Evolutionary conservation across 768 basidiomycete genomes (phyloP), one percentile per base, ranked within the genome.

Genomic region (Galerina sulciceps): DNA sequence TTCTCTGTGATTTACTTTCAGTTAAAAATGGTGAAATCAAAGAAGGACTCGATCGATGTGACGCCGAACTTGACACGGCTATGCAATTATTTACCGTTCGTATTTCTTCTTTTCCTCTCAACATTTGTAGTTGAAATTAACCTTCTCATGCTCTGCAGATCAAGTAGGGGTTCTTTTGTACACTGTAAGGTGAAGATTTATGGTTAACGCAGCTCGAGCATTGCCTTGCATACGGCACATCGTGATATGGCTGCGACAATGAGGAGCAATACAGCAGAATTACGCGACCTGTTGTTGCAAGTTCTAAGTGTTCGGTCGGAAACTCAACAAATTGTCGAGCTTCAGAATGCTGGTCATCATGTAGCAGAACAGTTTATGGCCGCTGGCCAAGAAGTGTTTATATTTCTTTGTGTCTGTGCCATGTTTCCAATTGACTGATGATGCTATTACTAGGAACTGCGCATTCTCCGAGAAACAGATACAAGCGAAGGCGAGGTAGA

Each of bases 341-440:
- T 76, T 55, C 79, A 81, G 48, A 61, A 62, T 22, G 72, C 75
- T 40, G 81, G 80, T 2, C 74, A 77, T 23, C 72, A 67, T 44
- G 77, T 67, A 15, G 85, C 80, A 8, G 67, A 77, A 53, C 67
- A 72, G 5, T 71, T 87, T 37, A 86, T 87, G 86, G 74, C 74
- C 46, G 69, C 73, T 20, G 84, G 84, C 10, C 86, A 87, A 72
- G 71, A 72, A 66, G 84, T 82, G 62, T 9, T 54, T 60, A 50
- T 37, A 59, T 50, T 48, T 22, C 40, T 44, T 23, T 11, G 4
- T 37, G 45, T 50, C 22, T 22, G n/a, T 44, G 46, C 23, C 47
- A 6, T 18, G 13, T 31, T 31, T 31, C 17, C 47, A 34, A 34
- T 50, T 46, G 52, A 67, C 34, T 41, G 41, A 3, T 34, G 14